Evolutionary conservation across 345 rosid species (phyloP).

Genomic region (Stellera chamaejasme): DNA sequence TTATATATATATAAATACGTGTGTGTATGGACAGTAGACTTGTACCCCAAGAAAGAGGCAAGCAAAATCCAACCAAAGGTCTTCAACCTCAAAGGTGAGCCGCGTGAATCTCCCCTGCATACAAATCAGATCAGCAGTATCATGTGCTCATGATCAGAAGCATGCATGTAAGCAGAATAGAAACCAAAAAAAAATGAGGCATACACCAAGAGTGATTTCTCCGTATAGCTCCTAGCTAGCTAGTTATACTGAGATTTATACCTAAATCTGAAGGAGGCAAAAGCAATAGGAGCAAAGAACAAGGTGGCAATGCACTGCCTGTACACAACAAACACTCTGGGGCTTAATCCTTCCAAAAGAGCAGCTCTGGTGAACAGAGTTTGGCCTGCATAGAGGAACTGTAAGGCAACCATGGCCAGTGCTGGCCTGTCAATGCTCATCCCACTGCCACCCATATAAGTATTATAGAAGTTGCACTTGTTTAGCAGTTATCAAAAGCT

Average conservation of each 20-base stretch:
- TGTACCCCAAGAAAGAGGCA: constrained; percentile 33
- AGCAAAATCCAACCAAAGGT: constrained; percentile 24
- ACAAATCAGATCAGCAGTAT: background rate
- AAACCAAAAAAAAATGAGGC: background rate
- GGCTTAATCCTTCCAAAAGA: constrained; percentile 22
- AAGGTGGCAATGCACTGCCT: constrained; percentile 28
- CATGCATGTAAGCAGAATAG: background rate
- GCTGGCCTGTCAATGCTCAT: constrained; percentile 14
- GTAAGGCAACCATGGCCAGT: constrained; percentile 25
- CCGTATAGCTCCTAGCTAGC: no score
- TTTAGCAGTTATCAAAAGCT: no score
- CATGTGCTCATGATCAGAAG: no score
- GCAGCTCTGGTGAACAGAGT: constrained; percentile 27
- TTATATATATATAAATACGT: no score
- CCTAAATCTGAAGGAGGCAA: constrained; percentile 20
- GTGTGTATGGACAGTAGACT: no score
- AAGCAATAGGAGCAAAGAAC: constrained; percentile 27
- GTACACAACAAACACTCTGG: constrained; percentile 23
- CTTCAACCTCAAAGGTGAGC: constrained; percentile 16
- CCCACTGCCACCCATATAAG: constrained; percentile 17
- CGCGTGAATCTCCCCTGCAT: constrained; percentile 18
- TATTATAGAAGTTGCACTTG: no score
- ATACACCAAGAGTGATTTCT: no score
- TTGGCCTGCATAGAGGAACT: constrained; percentile 22
- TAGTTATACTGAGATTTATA: no score